These are phyloP conservation scores for Drosera capensis DNA, from an alignment of 148 eudicot species.

Conservation along the genomic window DNA sequence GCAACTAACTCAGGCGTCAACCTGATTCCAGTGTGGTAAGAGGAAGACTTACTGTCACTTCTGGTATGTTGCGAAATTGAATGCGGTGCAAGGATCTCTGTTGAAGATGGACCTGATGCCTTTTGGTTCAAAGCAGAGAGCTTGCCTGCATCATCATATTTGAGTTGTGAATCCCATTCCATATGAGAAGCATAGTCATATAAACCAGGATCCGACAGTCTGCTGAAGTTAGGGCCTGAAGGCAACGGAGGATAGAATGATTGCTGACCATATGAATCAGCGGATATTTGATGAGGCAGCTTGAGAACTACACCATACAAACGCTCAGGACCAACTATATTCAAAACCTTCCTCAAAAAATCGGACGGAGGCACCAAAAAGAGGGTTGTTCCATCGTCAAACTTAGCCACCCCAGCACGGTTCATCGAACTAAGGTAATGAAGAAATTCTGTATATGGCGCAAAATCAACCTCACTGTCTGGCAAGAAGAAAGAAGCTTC, in stretches of 20 bases:
- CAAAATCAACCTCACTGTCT: conserved; percentile 87
- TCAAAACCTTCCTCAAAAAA: conserved; percentile 54
- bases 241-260: conserved; percentile 19
- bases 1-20: conserved; percentile 89
- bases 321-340: conserved; percentile 62
- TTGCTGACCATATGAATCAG: conserved; percentile 23
- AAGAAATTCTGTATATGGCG: conserved; percentile 81
- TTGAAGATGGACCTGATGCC: conserved; percentile 14
- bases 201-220: conserved; percentile 17
- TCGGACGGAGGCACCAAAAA: conserved; percentile 97
- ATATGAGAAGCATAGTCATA: conserved; percentile 32
- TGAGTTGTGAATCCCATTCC: conserved; percentile 21
- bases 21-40: conserved; percentile 37
- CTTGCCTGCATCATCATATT: conserved; percentile 24
- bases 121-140: conserved; percentile 20
- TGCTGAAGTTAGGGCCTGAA: conserved; percentile 22
- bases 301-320: conserved; percentile 89
- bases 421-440: conserved; percentile 58
- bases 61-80: conserved; percentile 21
- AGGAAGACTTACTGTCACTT: conserved; percentile 17
- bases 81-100: conserved; percentile 8
- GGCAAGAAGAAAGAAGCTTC: conserved; percentile 72
- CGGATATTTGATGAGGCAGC: conserved; percentile 40
- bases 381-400: conserved; percentile 83
- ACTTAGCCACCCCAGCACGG: conserved; percentile 90